Base-by-base conservation (phyloP, 768 basidiomycete genomes). In the Mycena venus region DNA sequence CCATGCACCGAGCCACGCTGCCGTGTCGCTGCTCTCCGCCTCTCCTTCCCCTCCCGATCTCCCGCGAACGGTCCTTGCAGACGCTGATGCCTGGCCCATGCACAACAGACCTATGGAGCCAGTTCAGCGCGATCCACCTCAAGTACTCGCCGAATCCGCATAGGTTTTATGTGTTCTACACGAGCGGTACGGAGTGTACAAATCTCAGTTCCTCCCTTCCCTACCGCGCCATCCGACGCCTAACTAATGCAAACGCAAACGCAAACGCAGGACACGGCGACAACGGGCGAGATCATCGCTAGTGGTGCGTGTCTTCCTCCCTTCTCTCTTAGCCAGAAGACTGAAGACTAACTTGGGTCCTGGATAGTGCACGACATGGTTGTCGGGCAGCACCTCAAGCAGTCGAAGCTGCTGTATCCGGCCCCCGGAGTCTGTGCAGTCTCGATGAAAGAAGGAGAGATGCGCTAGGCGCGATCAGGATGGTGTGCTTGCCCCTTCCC, bases 341-440 rank as follows among this genome's bases (percentile, higher is more conserved):
- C 85, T 76, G n/a, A 62, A 49, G 42, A 27, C n/a, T 68, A 68
- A 63, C 27, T 55, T n/a, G n/a, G n/a, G n/a, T n/a, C n/a, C n/a
- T n/a, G n/a, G n/a, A 12, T 77, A 94, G 94, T 95, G 63, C 89
- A 93, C 44, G 94, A 95, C 79, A 95, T 94, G 93, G 93, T 95
- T 59, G 90, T 94, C 42, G 90, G 94, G 56, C 91, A 94, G 77
- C 93, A 95, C 78, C 86, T 95, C 31, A 93, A 91, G 75, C 92
- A 93, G 77, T 93, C 92, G 10, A 93, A 90, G 79, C 86, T 95
- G 44, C 83, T 94, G 78, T 94, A 84, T n/a, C n/a, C n/a, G n/a
- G n/a, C n/a, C n/a, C n/a, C n/a, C n/a, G n/a, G n/a, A n/a, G n/a
- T n/a, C n/a, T n/a, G n/a, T n/a, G n/a, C n/a, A n/a, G n/a, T n/a